Conservation (phyloP, 192 early-diverging fungal species). For the Rhizophlyctis rosea region DNA sequence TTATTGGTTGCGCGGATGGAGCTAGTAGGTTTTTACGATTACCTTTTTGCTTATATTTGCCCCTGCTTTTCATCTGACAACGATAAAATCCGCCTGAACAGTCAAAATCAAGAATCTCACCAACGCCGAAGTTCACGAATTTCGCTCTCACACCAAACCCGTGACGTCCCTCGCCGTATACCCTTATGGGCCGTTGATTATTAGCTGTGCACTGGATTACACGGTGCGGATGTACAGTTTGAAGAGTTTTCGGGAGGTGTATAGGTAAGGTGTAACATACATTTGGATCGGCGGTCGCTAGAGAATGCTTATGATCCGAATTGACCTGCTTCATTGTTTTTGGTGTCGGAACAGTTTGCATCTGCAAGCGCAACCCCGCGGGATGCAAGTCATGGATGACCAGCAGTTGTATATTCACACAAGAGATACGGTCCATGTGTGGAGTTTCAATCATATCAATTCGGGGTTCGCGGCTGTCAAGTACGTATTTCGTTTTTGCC, state of each 20-base stretch:
- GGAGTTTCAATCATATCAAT: slow-evolving; percentile 52
- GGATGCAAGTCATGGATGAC: slow-evolving; percentile 43
- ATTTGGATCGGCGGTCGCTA: no score
- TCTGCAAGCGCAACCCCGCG: slow-evolving; percentile 38
- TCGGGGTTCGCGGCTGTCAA: slow-evolving; percentile 41
- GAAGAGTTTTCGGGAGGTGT: slow-evolving; percentile 46
- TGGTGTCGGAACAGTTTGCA: slow-evolving; percentile 28
- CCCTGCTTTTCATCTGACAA: background rate
- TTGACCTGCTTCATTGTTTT: background rate
- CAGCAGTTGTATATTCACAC: slow-evolving; percentile 33
- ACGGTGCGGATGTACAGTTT: slow-evolving; percentile 47
- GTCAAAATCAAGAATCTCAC: slow-evolving; percentile 43
- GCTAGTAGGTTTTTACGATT: slow-evolving; percentile 24
- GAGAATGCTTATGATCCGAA: no score
- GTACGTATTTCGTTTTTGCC: slow-evolving; percentile 18
- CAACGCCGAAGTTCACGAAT: slow-evolving; percentile 45
- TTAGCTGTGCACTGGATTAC: slow-evolving; percentile 42
- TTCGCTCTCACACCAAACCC: slow-evolving; percentile 40
- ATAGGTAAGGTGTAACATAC: slow-evolving; percentile 48
- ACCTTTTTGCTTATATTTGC: background rate
- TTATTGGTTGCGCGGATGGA: slow-evolving; percentile 48
- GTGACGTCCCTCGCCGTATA: slow-evolving; percentile 41
- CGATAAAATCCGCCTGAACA: background rate
- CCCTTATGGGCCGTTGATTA: slow-evolving; percentile 37
- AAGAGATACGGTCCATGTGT: slow-evolving; percentile 32